phyloP scores from a whole-genome alignment of 2,329 filamentous ascomycete species.

The Botrytis byssoidea region DNA sequence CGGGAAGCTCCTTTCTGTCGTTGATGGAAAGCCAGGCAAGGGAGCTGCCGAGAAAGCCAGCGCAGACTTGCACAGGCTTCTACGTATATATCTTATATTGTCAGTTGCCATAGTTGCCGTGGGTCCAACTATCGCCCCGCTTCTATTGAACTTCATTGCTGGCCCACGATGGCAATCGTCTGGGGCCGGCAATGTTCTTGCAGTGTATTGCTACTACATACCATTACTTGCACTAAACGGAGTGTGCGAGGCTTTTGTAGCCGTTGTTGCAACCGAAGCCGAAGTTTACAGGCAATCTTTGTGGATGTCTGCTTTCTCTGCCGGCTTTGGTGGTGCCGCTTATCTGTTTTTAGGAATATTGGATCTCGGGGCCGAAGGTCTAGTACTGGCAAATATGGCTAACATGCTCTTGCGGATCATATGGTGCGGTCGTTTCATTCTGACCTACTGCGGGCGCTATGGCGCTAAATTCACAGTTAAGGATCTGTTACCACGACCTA shows the following conservation, averaged over 20 bases:
- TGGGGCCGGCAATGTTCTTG: constrained; percentile 71
- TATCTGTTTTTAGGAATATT: constrained; percentile 71
- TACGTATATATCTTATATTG: constrained; percentile 73
- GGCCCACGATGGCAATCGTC: constrained; percentile 73
- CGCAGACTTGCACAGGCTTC: constrained; percentile 58
- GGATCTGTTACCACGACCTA: constrained; percentile 46
- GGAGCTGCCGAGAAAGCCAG: constrained; percentile 44
- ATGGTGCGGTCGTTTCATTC: constrained; percentile 77
- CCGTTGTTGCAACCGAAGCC: constrained; percentile 73
- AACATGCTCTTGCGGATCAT: constrained; percentile 85
- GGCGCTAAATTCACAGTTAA: constrained; percentile 44
- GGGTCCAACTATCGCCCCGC: constrained; percentile 72
- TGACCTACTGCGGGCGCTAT: constrained; percentile 55
- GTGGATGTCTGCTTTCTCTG: constrained; percentile 83
- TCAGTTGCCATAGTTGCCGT: constrained; percentile 66
- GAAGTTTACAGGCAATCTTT: constrained; percentile 75
- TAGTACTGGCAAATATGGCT: constrained; percentile 83
- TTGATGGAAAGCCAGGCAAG: constrained; percentile 31
- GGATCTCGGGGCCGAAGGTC: constrained; percentile 69
- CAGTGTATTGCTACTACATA: constrained; percentile 87
- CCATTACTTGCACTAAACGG: constrained; percentile 91
- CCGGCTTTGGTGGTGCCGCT: constrained; percentile 70
- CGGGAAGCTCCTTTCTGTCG: constrained; percentile 65
- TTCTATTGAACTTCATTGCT: constrained; percentile 72
- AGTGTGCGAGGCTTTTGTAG: constrained; percentile 87